phyloP scores from a whole-genome alignment of 2,329 filamentous ascomycete species.

The Incumbomyces delicatus region DNA sequence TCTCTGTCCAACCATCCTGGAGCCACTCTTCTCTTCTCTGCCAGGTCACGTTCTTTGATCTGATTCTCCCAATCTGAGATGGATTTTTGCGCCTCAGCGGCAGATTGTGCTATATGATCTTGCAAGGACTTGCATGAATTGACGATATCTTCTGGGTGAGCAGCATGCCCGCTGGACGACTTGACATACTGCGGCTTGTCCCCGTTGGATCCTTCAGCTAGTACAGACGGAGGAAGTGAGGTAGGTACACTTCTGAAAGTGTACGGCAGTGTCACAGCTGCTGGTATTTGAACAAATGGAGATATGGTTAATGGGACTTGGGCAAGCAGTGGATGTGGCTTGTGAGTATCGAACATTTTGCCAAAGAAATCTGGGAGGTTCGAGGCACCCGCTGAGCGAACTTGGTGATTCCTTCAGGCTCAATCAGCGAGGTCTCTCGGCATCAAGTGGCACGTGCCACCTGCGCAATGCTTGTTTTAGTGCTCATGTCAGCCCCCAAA shows the following conservation, averaged over 20 bases:
- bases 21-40: constrained; percentile 53
- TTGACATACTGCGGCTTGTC: constrained; percentile 62
- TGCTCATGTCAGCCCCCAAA: not conserved
- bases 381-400: too few species aligned
- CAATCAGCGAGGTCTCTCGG: too few species aligned
- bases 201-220: constrained; percentile 39
- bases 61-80: constrained; percentile 61
- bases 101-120: constrained; percentile 60
- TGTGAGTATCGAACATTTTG: constrained; percentile 37
- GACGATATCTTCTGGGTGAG: constrained; percentile 78
- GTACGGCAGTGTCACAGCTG: constrained; percentile 84
- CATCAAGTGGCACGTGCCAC: too few species aligned
- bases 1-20: constrained; percentile 57
- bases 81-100: constrained; percentile 56
- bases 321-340: constrained; percentile 75
- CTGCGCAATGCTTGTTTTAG: not conserved
- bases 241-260: constrained; percentile 87
- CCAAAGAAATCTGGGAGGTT: not conserved
- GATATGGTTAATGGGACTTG: constrained; percentile 91
- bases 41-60: constrained; percentile 48
- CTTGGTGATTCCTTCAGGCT: too few species aligned
- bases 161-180: constrained; percentile 67
- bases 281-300: constrained; percentile 83
- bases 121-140: constrained; percentile 70
- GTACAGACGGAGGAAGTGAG: constrained; percentile 65